Base-by-base conservation (phyloP, 2,329 filamentous ascomycete genomes). In the Neonectria faginata region DNA sequence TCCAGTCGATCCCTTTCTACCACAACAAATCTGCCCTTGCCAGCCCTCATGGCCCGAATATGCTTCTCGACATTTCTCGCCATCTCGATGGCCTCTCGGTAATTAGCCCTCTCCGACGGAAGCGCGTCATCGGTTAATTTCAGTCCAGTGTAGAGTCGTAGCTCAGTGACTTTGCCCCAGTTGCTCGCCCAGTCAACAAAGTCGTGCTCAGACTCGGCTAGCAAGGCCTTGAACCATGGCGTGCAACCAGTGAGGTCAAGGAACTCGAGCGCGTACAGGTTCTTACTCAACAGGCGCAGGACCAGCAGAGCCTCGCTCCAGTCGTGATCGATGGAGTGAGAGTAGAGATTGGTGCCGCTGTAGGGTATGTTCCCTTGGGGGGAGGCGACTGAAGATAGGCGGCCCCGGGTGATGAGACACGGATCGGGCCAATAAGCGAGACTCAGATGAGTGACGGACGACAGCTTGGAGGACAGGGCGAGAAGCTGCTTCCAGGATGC, bases 351-450 rank as follows among this genome's bases (percentile, higher is more conserved):
- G 2, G 86, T 88, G 18, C 83, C 85, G 39, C 84, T 82, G 66
- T 88, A 89, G 41, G 84, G 82, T 10, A 88, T 75, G 14, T 71
- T 78, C 29, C 81, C 85, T 33, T 81, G 76, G 5, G 79, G 78
- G 5, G 83, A 82, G 1, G 80, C 75, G 2, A 89, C 76, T 2
- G 83, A 82, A 0, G 85, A 77, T 27, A 79, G 79, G 62, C 80
- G 83, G 7, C 86, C 82, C 67, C 85, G 84, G 9, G 85, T 85
- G 2, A 86, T 87, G n/a, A 88, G 76, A 16, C 82, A 83, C 2
- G 88, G 88, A 54, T 84, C 82, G 1, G 88, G 88, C 88, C 88
- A 90, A 73, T 85, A 86, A 16, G 87, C 86, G 7, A 90, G 80
- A 67, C 84, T 88, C 44, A 90, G 79, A 70, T 90, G 87, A 2